phyloP scores from a whole-genome alignment of 441 rosid genomes.

The Populus trichocarpa region DNA sequence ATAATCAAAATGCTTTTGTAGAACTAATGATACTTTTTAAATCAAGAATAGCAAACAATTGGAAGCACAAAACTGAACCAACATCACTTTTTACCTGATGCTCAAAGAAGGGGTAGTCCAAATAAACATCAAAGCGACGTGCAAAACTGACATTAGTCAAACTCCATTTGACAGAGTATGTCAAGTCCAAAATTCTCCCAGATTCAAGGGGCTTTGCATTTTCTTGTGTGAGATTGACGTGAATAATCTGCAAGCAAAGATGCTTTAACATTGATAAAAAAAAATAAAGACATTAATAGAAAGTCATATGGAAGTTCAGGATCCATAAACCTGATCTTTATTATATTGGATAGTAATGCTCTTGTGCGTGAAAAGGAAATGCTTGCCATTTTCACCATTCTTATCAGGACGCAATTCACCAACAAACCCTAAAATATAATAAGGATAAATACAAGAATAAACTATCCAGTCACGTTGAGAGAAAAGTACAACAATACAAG shows the following conservation, averaged over 20 bases:
- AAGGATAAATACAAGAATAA: constrained; percentile 10
- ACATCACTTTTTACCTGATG: constrained; percentile 59
- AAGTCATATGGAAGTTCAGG: neutral
- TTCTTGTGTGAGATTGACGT: constrained; percentile 85
- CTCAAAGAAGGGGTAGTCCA: constrained; percentile 96
- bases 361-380: constrained; percentile 80
- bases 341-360: constrained; percentile 61
- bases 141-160: constrained; percentile 69
- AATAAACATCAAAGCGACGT: constrained; percentile 88
- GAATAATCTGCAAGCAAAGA: constrained; percentile 63
- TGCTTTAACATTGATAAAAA: neutral
- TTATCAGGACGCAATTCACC: constrained; percentile 83
- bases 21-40: neutral
- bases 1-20: neutral
- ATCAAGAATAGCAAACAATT: neutral
- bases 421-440: constrained; percentile 62
- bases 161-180: constrained; percentile 79
- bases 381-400: constrained; percentile 72
- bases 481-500: neutral
- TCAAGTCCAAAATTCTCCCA: constrained; percentile 67
- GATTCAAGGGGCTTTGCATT: constrained; percentile 68
- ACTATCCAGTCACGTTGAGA: constrained; percentile 8
- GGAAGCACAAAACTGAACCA: neutral
- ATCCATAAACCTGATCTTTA: constrained; percentile 73
- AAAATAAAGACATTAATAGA: constrained; percentile 7